phyloP scores from a whole-genome alignment of 2,329 filamentous ascomycete species.

The Macrophomina tecta region DNA sequence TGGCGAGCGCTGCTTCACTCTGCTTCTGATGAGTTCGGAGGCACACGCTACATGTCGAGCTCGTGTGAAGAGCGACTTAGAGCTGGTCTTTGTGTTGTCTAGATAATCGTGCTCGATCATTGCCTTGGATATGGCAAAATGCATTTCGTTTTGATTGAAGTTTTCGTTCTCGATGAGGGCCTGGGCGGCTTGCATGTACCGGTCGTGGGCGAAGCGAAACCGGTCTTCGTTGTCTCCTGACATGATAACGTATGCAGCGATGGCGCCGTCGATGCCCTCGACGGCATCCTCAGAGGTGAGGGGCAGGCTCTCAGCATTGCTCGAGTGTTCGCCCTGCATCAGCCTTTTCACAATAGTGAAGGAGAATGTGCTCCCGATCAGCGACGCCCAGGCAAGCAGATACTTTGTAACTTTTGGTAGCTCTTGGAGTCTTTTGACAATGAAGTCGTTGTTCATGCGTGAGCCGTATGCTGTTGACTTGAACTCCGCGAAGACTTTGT shows the following conservation, averaged over 20 bases:
- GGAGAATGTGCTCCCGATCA: slow-evolving; percentile 82
- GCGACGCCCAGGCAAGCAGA: slow-evolving; percentile 83
- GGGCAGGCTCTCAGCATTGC: slow-evolving; percentile 53
- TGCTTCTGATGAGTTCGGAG: slow-evolving; percentile 73
- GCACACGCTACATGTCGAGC: slow-evolving; percentile 83
- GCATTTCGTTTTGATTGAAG: slow-evolving; percentile 75
- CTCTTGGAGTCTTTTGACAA: slow-evolving; percentile 77
- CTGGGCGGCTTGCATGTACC: slow-evolving; percentile 78
- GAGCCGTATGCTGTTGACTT: slow-evolving; percentile 78
- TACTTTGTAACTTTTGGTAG: slow-evolving; percentile 75
- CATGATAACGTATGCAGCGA: slow-evolving; percentile 81
- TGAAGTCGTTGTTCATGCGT: slow-evolving; percentile 81
- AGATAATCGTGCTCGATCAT: slow-evolving; percentile 73
- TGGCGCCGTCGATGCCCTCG: slow-evolving; percentile 78
- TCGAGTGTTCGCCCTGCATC: slow-evolving; percentile 70
- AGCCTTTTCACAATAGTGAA: slow-evolving; percentile 80
- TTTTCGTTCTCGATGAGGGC: slow-evolving; percentile 64
- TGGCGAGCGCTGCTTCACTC: slow-evolving; percentile 64
- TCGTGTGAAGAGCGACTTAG: slow-evolving; percentile 68
- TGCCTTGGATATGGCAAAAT: slow-evolving; percentile 84
- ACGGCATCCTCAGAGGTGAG: slow-evolving; percentile 70
- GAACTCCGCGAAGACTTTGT: slow-evolving; percentile 85
- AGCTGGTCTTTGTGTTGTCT: slow-evolving; percentile 60
- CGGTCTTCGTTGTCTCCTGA: slow-evolving; percentile 83
- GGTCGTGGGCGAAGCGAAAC: slow-evolving; percentile 86